Evolutionary conservation across 108 stramenopile species (phyloP).

Genomic region (Pseudonitzschia multiseries): DNA sequence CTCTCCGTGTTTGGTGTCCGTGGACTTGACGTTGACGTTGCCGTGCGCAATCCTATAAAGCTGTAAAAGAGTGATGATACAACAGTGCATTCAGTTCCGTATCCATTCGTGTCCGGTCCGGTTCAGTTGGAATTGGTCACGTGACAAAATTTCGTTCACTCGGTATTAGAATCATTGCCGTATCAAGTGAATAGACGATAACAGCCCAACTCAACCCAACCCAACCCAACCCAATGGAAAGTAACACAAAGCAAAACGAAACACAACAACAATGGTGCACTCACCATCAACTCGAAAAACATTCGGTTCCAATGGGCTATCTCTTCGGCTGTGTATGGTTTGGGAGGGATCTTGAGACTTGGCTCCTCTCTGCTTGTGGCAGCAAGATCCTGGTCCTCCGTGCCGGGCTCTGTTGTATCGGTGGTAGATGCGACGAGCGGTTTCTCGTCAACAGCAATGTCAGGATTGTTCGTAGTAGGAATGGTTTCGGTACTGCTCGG

Average conservation of each 20-base stretch:
- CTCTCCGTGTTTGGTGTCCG: slow-evolving; percentile 24
- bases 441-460: neutral
- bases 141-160: too few relatives aligned
- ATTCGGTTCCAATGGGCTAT: slow-evolving; percentile 26
- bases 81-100: neutral
- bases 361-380: neutral
- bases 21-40: slow-evolving; percentile 24
- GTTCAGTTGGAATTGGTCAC: too few relatives aligned
- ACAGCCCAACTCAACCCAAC: too few relatives aligned
- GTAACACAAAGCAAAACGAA: neutral
- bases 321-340: slow-evolving; percentile 14
- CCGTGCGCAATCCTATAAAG: slow-evolving; percentile 24
- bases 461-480: neutral
- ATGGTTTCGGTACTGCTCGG: neutral
- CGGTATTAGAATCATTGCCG: too few relatives aligned
- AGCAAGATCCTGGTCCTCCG: neutral
- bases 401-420: neutral
- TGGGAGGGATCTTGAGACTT: neutral
- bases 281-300: slow-evolving; percentile 34
- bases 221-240: neutral
- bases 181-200: too few relatives aligned
- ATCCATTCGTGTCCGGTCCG: neutral
- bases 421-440: neutral
- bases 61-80: neutral
- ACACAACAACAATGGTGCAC: neutral